phyloP scores from a whole-genome alignment of 306 rosid species.

The Adenanthera pavonina region DNA sequence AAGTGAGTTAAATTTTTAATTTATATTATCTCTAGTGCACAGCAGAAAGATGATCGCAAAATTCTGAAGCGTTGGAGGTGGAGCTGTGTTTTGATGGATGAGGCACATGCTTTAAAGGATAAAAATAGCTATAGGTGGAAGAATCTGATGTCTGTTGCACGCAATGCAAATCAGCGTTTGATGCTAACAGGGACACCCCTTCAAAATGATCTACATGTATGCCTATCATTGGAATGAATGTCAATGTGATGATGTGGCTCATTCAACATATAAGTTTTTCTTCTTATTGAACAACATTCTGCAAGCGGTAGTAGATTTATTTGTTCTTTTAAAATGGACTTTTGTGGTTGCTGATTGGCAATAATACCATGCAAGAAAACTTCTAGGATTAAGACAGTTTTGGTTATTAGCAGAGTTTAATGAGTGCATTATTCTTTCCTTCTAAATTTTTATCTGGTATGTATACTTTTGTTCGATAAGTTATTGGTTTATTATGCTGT shows the following conservation, averaged over 20 bases:
- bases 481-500: not conserved
- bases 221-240: constrained; percentile 19
- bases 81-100: constrained; percentile 99
- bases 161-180: constrained; percentile 89
- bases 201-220: constrained; percentile 92
- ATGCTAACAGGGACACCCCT: constrained; percentile 99
- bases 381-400: not conserved
- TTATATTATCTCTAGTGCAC: constrained; percentile 68
- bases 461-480: not conserved
- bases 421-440: not conserved
- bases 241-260: constrained; percentile 29
- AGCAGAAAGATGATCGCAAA: constrained; percentile 97
- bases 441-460: constrained; percentile 1
- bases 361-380: constrained; percentile 11
- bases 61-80: constrained; percentile 90
- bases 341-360: constrained; percentile 19
- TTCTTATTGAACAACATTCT: constrained; percentile 18
- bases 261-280: constrained; percentile 29
- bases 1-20: constrained; percentile 39
- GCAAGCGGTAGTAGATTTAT: constrained; percentile 27
- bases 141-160: constrained; percentile 90
- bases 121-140: constrained; percentile 95
- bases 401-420: not conserved
- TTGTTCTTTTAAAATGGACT: constrained; percentile 5
- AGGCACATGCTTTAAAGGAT: constrained; percentile 99